Evolutionary conservation across 2,329 filamentous ascomycete species (phyloP), one percentile per base, ranked within the genome.

Genomic region (Fusarium verrucosum): DNA sequence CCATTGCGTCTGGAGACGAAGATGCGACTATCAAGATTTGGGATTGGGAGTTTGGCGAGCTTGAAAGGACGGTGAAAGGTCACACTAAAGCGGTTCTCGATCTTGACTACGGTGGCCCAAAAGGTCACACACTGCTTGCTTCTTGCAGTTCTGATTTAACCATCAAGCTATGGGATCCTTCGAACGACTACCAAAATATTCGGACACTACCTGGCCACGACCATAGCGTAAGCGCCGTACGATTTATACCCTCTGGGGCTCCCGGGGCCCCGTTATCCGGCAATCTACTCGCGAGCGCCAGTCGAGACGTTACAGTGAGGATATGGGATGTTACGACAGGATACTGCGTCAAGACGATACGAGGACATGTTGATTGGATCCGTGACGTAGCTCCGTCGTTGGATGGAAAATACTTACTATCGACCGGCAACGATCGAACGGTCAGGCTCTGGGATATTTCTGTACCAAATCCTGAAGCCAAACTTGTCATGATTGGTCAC

Each of bases 21-120:
- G 94, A 97, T 76, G 91, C 87, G 51, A 96, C 91, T 9, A 96
- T 98, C 76, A 97, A 97, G 73, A 94, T 97, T 52, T 97, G 94
- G 94, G 94, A 97, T 73, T 97, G 93, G 91, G 94, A 97, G 73
- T 80, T 96, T 22, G 94, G 94, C 43, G 94, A 97, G 77, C 82
- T 96, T 5, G 94, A 97, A 76, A 83, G 90, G 62, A 97, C 94
- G 1, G 85, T 97, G 55, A 97, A 97, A 75, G 93, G 92, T 2
- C 94, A 97, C 73, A 97, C 93, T 7, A 93, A 91, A 73, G 87
- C 92, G 5, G 92, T 97, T 1, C 80, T 95, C 25, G 93, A 96
- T 74, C 87, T 97, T 32, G 94, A 97, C 73, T 97, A 91, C 78
- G 94, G 94, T 33, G 94, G 94, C 0, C 92, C 92, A 5, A 62